Evolutionary conservation across 192 early-diverging fungal genomes (phyloP).

Genomic region (Rhizoclosmatium globosum): DNA sequence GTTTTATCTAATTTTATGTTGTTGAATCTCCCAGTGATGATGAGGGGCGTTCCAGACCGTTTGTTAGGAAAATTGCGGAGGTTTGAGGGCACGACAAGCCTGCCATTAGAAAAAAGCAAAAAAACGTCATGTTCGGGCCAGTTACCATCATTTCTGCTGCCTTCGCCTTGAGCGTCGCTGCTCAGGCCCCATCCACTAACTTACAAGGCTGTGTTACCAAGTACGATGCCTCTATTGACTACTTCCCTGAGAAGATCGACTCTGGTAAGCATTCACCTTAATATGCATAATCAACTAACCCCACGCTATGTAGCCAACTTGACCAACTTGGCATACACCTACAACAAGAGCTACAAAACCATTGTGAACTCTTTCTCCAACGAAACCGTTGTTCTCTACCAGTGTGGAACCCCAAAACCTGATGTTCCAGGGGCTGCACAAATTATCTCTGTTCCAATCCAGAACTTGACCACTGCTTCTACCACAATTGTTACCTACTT

Average conservation of each 20-base stretch:
- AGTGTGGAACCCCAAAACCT: conserved; percentile 54
- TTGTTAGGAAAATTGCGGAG: too few species aligned
- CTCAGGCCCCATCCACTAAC: conserved; percentile 15
- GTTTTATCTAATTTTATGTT: too few species aligned
- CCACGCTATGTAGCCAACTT: neutral
- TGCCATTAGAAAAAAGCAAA: too few species aligned
- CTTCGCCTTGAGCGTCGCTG: too few species aligned
- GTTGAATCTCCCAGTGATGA: too few species aligned
- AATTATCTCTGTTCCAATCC: conserved; percentile 45
- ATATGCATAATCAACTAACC: neutral
- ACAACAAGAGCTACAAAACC: conserved; percentile 55
- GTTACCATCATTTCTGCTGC: too few species aligned
- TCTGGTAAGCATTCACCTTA: neutral
- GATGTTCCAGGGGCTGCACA: conserved; percentile 26
- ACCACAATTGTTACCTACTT: conserved; percentile 51
- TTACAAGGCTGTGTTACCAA: conserved; percentile 18
- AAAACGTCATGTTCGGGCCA: too few species aligned
- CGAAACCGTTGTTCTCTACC: conserved; percentile 47
- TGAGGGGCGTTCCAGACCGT: too few species aligned
- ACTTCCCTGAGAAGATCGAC: conserved; percentile 46
- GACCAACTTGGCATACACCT: conserved; percentile 35
- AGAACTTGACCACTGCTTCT: conserved; percentile 26
- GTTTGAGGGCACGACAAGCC: too few species aligned
- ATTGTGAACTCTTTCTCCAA: conserved; percentile 43
- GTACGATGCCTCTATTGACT: conserved; percentile 14